These are phyloP conservation scores for Entophlyctis luteolus DNA, from an alignment of 192 early-diverging fungal genomes.

Conservation along the genomic window DNA sequence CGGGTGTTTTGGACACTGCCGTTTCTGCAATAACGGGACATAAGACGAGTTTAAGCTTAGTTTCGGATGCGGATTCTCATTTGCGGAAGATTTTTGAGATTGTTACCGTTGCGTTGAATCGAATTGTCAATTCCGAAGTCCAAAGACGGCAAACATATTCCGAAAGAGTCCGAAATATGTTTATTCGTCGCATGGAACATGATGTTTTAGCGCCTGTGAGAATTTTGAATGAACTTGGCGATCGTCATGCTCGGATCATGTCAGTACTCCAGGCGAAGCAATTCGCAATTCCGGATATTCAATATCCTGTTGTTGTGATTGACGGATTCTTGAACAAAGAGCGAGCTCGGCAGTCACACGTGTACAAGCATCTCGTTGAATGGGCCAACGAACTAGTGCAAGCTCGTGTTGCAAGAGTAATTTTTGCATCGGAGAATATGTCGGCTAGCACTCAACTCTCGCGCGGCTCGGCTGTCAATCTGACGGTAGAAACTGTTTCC, in stretches of 20 bases:
- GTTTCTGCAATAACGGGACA: constrained; percentile 84
- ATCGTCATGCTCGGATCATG: too few relatives aligned
- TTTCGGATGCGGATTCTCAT: constrained; percentile 78
- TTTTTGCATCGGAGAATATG: constrained; percentile 77
- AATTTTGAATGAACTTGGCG: too few relatives aligned
- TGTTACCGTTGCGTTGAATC: constrained; percentile 67
- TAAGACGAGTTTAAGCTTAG: constrained; percentile 74
- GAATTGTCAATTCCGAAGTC: constrained; percentile 45
- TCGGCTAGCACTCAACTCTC: constrained; percentile 58
- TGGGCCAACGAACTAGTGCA: constrained; percentile 77
- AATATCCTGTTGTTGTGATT: constrained; percentile 86
- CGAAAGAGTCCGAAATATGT: too few relatives aligned
- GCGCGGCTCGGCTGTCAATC: too few relatives aligned
- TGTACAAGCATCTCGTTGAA: constrained; percentile 74
- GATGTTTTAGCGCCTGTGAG: constrained; percentile 46
- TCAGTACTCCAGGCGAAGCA: too few relatives aligned
- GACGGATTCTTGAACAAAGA: constrained; percentile 79
- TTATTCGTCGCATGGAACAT: too few relatives aligned
- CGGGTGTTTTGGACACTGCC: constrained; percentile 78
- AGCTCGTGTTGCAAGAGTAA: constrained; percentile 81
- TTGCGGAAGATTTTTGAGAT: constrained; percentile 80
- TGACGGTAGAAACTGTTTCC: constrained; percentile 61
- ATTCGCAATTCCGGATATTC: constrained; percentile 31
- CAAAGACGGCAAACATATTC: constrained; percentile 24
- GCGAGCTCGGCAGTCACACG: constrained; percentile 50